phyloP scores from a whole-genome alignment of 169 alveolate species.

The Plasmodium coatneyi region DNA sequence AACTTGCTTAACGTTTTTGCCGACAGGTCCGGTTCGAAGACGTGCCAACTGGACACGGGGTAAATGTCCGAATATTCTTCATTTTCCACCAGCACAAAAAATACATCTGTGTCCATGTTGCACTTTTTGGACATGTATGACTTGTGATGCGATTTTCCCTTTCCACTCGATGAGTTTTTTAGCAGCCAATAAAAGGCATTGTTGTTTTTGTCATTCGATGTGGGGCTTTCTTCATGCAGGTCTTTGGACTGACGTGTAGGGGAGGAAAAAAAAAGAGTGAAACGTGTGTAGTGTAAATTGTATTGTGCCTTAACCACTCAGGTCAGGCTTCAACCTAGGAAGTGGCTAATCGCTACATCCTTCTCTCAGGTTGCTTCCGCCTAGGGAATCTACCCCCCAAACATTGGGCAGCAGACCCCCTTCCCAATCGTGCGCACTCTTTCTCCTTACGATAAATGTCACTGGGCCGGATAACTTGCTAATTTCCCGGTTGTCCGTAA shows the following conservation, averaged over 20 bases:
- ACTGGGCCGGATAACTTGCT: constrained; percentile 33
- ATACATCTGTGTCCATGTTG: constrained; percentile 72
- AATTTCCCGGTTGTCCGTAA: constrained; percentile 52
- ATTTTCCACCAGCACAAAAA: constrained; percentile 58
- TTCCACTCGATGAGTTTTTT: constrained; percentile 43
- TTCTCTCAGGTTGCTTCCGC: too few relatives aligned
- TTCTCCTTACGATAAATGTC: constrained; percentile 64
- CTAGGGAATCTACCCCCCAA: background rate
- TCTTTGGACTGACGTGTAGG: constrained; percentile 37
- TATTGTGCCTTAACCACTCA: background rate
- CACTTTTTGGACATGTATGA: constrained; percentile 71
- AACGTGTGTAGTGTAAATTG: background rate
- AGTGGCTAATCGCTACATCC: background rate
- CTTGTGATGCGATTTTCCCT: constrained; percentile 26
- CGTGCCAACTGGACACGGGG: constrained; percentile 75
- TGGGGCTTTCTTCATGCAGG: background rate
- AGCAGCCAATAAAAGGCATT: constrained; percentile 45
- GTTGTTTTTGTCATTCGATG: constrained; percentile 19
- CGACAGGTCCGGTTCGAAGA: constrained; percentile 72
- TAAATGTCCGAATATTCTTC: constrained; percentile 72
- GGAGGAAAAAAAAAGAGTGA: background rate
- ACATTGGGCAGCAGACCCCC: background rate
- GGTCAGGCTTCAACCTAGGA: background rate
- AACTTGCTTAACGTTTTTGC: constrained; percentile 24
- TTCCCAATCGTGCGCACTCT: background rate